A percentile compares a stretch with the other conserved stretches of the same genome.
phyloP scores from a whole-genome alignment of 164 flowering plant species.

The Kingdonia uniflora region DNA sequence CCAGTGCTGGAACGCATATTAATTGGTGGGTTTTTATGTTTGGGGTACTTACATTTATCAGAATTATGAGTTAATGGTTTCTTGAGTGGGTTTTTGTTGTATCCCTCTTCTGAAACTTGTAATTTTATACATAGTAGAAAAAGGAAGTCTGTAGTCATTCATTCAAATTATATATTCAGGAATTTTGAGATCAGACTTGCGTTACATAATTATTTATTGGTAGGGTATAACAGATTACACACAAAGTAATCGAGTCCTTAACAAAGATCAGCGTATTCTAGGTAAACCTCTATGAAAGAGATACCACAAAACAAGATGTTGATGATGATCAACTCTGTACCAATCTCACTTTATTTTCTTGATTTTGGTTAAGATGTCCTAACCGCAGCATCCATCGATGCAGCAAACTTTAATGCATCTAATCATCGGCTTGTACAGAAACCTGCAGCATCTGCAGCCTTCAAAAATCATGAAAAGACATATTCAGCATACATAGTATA shows the following conservation, averaged over 20 bases:
- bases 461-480: background rate
- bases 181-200: too few species aligned
- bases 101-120: too few species aligned
- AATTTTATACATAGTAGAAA: too few species aligned
- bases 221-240: too few species aligned
- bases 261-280: too few species aligned
- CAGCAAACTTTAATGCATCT: background rate
- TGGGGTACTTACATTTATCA: constrained; percentile 16
- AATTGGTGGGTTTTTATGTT: constrained; percentile 14
- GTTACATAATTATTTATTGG: too few species aligned
- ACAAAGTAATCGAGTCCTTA: too few species aligned
- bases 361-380: background rate
- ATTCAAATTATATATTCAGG: too few species aligned
- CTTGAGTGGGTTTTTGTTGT: too few species aligned
- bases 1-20: background rate
- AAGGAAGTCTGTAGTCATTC: too few species aligned
- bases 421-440: background rate
- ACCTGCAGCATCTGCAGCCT: background rate
- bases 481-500: background rate
- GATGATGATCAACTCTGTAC: constrained; percentile 7
- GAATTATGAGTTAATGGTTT: background rate
- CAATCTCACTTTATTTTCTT: background rate
- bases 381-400: background rate
- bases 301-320: too few species aligned
- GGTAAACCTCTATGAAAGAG: too few species aligned